Conservation (phyloP, 331 rosid species). For the Malus hybrid region DNA sequence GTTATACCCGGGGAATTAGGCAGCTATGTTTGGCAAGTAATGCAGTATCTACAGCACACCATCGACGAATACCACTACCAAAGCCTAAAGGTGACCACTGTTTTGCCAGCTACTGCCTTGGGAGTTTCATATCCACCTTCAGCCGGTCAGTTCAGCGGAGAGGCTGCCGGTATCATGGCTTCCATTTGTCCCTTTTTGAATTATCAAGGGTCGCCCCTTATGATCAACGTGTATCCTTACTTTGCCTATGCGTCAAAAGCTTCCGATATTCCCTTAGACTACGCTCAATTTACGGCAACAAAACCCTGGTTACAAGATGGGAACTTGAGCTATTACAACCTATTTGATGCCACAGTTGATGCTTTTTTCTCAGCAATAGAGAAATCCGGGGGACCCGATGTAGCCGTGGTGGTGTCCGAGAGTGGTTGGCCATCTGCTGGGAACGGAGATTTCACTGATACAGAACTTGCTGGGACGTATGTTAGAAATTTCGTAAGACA, state of each 20-base stretch:
- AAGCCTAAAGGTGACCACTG: too few relatives aligned
- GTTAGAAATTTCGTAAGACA: constrained; percentile 15
- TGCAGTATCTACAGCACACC: too few relatives aligned
- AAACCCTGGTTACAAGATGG: constrained; percentile 13
- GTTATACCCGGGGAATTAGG: too few relatives aligned
- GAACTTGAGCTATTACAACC: constrained; percentile 2
- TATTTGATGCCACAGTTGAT: constrained; percentile 31
- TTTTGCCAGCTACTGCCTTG: too few relatives aligned
- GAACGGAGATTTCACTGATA: background rate
- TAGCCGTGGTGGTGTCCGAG: constrained; percentile 18
- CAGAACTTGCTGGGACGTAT: background rate
- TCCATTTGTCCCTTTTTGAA: too few relatives aligned
- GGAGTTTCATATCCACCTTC: too few relatives aligned
- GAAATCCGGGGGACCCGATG: background rate
- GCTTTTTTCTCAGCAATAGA: constrained; percentile 22
- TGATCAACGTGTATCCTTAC: constrained; percentile 30
- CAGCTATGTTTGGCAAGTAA: too few relatives aligned
- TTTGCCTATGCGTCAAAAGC: background rate
- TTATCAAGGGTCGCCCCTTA: background rate
- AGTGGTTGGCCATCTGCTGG: constrained; percentile 39
- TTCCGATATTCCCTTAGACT: background rate
- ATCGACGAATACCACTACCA: too few relatives aligned
- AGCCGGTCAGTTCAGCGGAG: too few relatives aligned
- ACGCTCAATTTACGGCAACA: background rate
- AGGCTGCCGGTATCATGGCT: too few relatives aligned